Conservation (phyloP, 345 rosid genomes). For the Sapria himalayana region DNA sequence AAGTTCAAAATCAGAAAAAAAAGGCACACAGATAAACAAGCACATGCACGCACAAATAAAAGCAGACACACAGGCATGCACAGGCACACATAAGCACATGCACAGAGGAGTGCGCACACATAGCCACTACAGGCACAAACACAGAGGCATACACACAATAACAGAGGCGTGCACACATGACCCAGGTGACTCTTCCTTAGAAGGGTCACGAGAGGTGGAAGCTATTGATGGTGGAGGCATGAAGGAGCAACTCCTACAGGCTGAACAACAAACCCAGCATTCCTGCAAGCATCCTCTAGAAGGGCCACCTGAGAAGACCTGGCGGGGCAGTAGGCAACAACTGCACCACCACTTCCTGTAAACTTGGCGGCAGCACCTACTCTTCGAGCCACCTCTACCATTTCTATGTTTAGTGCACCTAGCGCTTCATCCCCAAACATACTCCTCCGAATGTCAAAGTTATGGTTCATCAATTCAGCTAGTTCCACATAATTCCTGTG, state of each 20-base stretch:
- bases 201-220: too few species aligned
- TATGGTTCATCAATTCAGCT: slow-evolving; percentile 51
- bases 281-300: slow-evolving; percentile 48
- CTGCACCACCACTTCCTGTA: slow-evolving; percentile 95
- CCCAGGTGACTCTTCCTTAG: too few species aligned
- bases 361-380: slow-evolving; percentile 72
- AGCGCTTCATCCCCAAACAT: slow-evolving; percentile 79
- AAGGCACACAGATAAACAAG: too few species aligned
- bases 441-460: slow-evolving; percentile 68
- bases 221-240: too few species aligned
- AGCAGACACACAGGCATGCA: too few species aligned
- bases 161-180: too few species aligned
- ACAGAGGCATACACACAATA: too few species aligned
- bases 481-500: slow-evolving; percentile 45
- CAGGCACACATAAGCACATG: too few species aligned
- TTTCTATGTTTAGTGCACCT: slow-evolving; percentile 55
- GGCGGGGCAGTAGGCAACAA: slow-evolving; percentile 60
- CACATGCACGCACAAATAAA: too few species aligned
- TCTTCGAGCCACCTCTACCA: slow-evolving; percentile 71
- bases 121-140: too few species aligned
- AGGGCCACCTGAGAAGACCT: slow-evolving; percentile 41
- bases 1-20: too few species aligned
- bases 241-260: slow-evolving; percentile 41
- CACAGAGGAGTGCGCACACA: too few species aligned
- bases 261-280: slow-evolving; percentile 43